A percentile compares a stretch with the other conserved stretches of the same genome.
These are phyloP conservation scores for Conticribra guillardii DNA, from an alignment of 108 stramenopile genomes.

Conservation along the genomic window DNA sequence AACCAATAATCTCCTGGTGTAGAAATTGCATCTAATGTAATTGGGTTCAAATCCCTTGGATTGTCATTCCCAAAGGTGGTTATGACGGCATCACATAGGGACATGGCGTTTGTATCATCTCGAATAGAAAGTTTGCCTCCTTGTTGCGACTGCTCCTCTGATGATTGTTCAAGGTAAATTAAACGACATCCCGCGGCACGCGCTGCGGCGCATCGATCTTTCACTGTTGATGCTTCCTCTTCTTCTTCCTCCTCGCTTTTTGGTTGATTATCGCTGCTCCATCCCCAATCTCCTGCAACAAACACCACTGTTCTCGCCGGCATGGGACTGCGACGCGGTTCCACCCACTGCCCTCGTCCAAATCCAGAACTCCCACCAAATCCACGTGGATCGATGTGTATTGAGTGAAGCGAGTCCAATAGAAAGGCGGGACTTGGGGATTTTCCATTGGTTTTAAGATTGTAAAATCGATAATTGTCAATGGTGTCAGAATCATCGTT, in stretches of 20 bases:
- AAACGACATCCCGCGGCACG: constrained; percentile 69
- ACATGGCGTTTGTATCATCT: constrained; percentile 37
- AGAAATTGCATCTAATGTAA: constrained; percentile 73
- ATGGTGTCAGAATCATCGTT: constrained; percentile 1
- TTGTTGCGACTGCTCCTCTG: constrained; percentile 6
- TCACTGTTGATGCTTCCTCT: constrained; percentile 13
- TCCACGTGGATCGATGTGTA: constrained; percentile 69
- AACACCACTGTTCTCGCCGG: constrained; percentile 71
- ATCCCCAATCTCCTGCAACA: constrained; percentile 44
- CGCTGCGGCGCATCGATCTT: constrained; percentile 63
- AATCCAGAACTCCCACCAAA: constrained; percentile 87
- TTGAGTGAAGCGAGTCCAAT: constrained; percentile 56
- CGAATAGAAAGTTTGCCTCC: constrained; percentile 4
- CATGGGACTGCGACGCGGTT: constrained; percentile 69
- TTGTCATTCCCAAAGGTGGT: constrained; percentile 48
- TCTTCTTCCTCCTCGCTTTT: not conserved
- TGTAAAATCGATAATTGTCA: constrained; percentile 39
- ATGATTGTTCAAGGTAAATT: constrained; percentile 61
- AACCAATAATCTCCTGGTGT: constrained; percentile 87
- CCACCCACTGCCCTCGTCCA: constrained; percentile 59
- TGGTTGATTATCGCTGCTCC: constrained; percentile 5
- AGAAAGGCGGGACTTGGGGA: constrained; percentile 75
- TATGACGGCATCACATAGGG: constrained; percentile 62
- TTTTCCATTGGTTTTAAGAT: constrained; percentile 29
- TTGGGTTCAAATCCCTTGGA: constrained; percentile 42